These are phyloP conservation scores for Boletus albobrunnescens DNA, from an alignment of 1,284 basidiomycete genomes.

Conservation along the genomic window DNA sequence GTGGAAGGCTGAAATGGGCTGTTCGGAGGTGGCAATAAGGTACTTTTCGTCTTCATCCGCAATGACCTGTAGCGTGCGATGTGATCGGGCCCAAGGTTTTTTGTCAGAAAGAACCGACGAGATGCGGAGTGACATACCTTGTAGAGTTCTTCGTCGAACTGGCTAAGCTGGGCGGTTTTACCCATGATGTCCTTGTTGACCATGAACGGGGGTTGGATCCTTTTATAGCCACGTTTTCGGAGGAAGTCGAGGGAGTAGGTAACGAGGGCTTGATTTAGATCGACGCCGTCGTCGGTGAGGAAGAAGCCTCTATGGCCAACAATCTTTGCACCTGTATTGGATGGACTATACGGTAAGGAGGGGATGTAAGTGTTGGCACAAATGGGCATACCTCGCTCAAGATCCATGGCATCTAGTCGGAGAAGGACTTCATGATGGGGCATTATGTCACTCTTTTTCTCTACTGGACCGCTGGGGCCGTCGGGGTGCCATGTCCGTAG, in stretches of 20 bases:
- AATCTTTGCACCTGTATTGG: constrained; percentile 87
- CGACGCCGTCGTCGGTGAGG: constrained; percentile 92
- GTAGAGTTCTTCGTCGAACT: constrained; percentile 98
- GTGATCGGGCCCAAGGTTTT: not conserved
- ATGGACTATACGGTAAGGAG: constrained; percentile 38
- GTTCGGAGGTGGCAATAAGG: constrained; percentile 97
- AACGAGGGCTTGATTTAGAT: constrained; percentile 96
- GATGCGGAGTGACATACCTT: constrained; percentile 51
- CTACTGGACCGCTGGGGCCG: constrained; percentile 59
- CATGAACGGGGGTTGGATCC: constrained; percentile 96
- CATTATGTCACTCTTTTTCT: constrained; percentile 73
- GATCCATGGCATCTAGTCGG: constrained; percentile 91
- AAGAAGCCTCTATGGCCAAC: constrained; percentile 96
- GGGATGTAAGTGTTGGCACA: not conserved
- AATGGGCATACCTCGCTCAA: constrained; percentile 72
- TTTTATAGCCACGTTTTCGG: constrained; percentile 80
- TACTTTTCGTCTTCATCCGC: constrained; percentile 96
- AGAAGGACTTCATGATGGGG: constrained; percentile 96
- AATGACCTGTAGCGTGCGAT: constrained; percentile 54
- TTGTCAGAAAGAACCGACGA: not conserved
- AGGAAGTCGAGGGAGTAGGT: constrained; percentile 94
- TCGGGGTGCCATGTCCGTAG: constrained; percentile 86
- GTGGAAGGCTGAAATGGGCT: constrained; percentile 95
- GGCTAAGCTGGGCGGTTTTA: constrained; percentile 95
- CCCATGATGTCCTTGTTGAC: constrained; percentile 98